A percentile compares a stretch with the other conserved stretches of the same genome.
Evolutionary conservation across 169 alveolate species (phyloP).

Genomic region (Eimeria necatrix): DNA sequence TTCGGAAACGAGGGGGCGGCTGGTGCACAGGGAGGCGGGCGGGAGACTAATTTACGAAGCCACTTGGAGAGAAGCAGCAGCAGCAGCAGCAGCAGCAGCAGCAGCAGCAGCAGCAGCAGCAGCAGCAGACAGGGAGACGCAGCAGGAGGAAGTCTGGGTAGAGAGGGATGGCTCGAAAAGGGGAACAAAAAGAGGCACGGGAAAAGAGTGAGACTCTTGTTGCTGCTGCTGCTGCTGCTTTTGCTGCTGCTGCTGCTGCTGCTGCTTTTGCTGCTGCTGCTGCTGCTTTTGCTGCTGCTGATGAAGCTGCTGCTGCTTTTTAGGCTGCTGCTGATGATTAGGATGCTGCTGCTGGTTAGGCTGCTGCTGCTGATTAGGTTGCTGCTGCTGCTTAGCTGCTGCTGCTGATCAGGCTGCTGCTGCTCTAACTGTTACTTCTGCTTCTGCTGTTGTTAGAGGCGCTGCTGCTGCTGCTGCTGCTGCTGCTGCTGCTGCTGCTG

Average conservation of each 20-base stretch:
- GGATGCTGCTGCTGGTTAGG: too few species aligned
- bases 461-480: too few species aligned
- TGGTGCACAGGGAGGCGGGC: conserved; percentile 29
- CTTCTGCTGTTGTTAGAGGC: too few species aligned
- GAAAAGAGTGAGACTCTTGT: neutral
- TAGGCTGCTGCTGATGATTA: too few species aligned
- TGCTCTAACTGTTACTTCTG: too few species aligned
- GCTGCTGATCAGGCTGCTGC: too few species aligned
- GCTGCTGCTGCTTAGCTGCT: too few species aligned
- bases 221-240: conserved; percentile 34
- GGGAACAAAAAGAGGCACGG: neutral
- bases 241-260: neutral
- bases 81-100: neutral
- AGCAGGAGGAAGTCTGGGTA: conserved; percentile 15
- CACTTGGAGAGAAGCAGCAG: conserved; percentile 42
- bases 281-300: conserved; percentile 1
- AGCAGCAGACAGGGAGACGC: neutral
- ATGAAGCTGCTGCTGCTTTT: too few species aligned
- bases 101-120: conserved; percentile 29
- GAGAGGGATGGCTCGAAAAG: conserved; percentile 46
- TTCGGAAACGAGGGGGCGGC: conserved; percentile 9
- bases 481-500: neutral
- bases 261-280: neutral
- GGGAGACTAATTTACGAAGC: neutral
- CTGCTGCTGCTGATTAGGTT: too few species aligned